Evolutionary conservation across 441 rosid genomes (phyloP).

Genomic region (Populus trichocarpa): DNA sequence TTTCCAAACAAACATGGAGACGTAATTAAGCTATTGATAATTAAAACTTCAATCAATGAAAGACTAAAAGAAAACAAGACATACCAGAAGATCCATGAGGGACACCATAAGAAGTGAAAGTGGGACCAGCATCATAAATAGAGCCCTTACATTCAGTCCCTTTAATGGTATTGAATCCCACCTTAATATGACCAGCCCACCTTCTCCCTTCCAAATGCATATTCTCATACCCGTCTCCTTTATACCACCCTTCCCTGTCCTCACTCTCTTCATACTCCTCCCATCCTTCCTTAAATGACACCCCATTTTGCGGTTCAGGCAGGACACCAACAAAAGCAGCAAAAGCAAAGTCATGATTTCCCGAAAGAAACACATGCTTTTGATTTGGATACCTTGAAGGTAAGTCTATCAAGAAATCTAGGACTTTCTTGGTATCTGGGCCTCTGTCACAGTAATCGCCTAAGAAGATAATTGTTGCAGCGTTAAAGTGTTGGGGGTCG

Average conservation of each 20-base stretch:
- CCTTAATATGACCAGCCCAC: slow-evolving; percentile 65
- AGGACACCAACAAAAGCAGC: slow-evolving; percentile 56
- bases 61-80: too few relatives aligned
- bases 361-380: slow-evolving; percentile 57
- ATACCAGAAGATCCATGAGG: too few relatives aligned
- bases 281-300: slow-evolving; percentile 57
- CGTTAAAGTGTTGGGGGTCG: slow-evolving; percentile 38
- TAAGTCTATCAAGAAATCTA: slow-evolving; percentile 57
- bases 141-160: slow-evolving; percentile 60
- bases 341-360: slow-evolving; percentile 80
- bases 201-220: slow-evolving; percentile 78
- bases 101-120: too few relatives aligned
- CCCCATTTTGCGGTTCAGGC: slow-evolving; percentile 48
- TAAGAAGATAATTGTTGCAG: slow-evolving; percentile 70
- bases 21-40: too few relatives aligned
- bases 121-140: slow-evolving; percentile 56
- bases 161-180: slow-evolving; percentile 34
- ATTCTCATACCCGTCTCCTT: slow-evolving; percentile 54
- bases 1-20: too few relatives aligned
- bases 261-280: slow-evolving; percentile 46
- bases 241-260: slow-evolving; percentile 81
- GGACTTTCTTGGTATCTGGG: slow-evolving; percentile 56
- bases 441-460: slow-evolving; percentile 97
- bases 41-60: too few relatives aligned
- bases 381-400: slow-evolving; percentile 55